phyloP scores from a whole-genome alignment of 2,329 filamentous ascomycete species.

The Sporothrix brunneoviolacea region DNA sequence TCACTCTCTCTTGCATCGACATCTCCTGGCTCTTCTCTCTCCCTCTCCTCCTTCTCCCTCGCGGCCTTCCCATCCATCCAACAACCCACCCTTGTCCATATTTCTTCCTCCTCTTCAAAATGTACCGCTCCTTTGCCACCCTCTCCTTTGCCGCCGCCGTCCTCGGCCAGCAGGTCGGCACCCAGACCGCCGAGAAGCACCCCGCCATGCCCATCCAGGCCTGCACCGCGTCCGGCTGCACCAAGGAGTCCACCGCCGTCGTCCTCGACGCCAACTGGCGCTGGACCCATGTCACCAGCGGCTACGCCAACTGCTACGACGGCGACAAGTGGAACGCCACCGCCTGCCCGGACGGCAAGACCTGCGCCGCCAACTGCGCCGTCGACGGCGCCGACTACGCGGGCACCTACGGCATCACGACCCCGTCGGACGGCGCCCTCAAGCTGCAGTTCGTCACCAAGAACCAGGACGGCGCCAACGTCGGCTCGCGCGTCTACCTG shows the following conservation, averaged over 20 bases:
- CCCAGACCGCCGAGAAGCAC: conserved; percentile 34
- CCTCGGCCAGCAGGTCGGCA: conserved; percentile 32
- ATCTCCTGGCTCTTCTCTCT: background rate
- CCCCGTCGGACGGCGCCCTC: conserved; percentile 36
- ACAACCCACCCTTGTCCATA: no score
- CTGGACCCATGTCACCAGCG: conserved; percentile 38
- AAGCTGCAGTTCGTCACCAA: conserved; percentile 47
- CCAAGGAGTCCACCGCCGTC: conserved; percentile 36
- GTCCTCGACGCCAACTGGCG: conserved; percentile 47
- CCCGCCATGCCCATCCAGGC: conserved; percentile 40
- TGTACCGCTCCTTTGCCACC: conserved; percentile 16
- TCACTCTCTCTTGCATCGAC: background rate
- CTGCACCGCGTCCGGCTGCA: conserved; percentile 40
- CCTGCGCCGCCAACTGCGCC: conserved; percentile 38
- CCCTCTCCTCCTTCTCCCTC: background rate
- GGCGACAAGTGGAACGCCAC: conserved; percentile 30
- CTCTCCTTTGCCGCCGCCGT: conserved; percentile 24
- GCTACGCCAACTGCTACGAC: conserved; percentile 42
- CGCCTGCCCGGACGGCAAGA: conserved; percentile 34
- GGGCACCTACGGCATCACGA: conserved; percentile 41
- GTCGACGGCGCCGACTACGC: conserved; percentile 41
- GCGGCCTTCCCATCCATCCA: background rate
- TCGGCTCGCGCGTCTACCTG: conserved; percentile 48
- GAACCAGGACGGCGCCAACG: conserved; percentile 32
- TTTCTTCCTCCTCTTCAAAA: no score